Base-by-base conservation (phyloP, 257 asterid species). In the Nicotiana tabacum region DNA sequence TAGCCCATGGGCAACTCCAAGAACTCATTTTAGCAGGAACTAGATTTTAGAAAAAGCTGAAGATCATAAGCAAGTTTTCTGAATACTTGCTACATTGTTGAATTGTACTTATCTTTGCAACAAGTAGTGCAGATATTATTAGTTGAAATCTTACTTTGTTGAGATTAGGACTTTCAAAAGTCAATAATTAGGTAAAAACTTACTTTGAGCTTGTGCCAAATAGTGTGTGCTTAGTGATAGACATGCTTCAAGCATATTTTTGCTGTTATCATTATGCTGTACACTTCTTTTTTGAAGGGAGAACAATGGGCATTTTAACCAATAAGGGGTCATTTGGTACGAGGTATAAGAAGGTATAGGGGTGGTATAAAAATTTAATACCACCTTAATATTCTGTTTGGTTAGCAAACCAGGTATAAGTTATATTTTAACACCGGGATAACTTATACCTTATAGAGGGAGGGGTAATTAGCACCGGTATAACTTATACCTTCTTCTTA, bases 1-100 rank as follows among this genome's bases (percentile, higher is more conserved):
- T 24, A 86, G 92, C 0, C 96, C 94, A 1, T 94, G 94, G 95
- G 81, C 90, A 3, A 93, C 98, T 4, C 97, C 98, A 2, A 82
- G 83, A 62, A 93, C 97, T 15, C 94, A 94, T 85, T 94, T 94
- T 83, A 93, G 97, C 90, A 87, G 27, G 91, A 56, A 18, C 65
- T 91, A 89, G 86, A 66, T 39, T 1, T 39, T 8, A 39, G 48
- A 39, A 39, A 43, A 43, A 43, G 51, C 51, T 43, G 11, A 35
- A 66, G 2, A 11, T 7, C 17, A 66, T 69, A 18, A n/a, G 55
- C 58, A 18, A 48, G 46, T 51, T 55, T 55, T 77, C 7, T 77
- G 21, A 77, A 77, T 55, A 53, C 51, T 13, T 48, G 13, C 65
- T 77, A 17, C 21, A 77, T 27, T 15, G 11, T 66, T 66, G 18